Evolutionary conservation across 129 eudicot species (phyloP).

Genomic region (Escallonia herrerae): DNA sequence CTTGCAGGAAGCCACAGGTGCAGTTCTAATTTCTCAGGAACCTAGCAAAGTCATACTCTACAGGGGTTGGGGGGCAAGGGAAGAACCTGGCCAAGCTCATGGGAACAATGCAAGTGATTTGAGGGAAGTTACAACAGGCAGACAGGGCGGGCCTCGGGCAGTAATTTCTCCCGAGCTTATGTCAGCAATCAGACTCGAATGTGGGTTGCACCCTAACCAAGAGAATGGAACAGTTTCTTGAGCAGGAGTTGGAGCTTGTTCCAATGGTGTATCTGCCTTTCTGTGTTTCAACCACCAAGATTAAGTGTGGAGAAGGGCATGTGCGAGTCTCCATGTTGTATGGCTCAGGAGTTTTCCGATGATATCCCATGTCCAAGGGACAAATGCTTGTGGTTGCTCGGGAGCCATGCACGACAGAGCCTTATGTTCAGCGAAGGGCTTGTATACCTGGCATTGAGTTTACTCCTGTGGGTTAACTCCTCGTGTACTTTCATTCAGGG

Average conservation of each 20-base stretch:
- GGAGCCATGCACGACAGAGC: no score
- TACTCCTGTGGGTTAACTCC: no score
- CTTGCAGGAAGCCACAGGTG: constrained; percentile 83
- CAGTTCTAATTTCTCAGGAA: constrained; percentile 79
- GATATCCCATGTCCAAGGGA: no score
- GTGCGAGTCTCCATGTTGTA: no score
- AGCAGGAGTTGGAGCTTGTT: background rate
- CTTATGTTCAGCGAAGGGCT: no score
- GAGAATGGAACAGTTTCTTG: constrained; percentile 12
- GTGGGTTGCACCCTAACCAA: constrained; percentile 50
- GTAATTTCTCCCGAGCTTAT: constrained; percentile 67
- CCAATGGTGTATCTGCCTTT: background rate
- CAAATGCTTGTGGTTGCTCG: no score
- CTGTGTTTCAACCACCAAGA: no score
- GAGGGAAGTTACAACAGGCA: background rate
- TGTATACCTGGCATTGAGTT: no score
- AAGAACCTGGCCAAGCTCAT: constrained; percentile 15
- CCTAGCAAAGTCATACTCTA: constrained; percentile 78
- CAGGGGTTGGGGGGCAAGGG: constrained; percentile 73
- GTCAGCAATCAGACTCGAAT: constrained; percentile 77
- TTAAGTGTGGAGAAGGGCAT: no score
- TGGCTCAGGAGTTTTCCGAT: no score
- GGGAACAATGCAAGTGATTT: background rate
- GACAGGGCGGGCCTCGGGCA: constrained; percentile 13
- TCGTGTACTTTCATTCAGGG: no score